Base-by-base conservation (phyloP, 306 rosid genomes). In the Acacia acuminata region DNA sequence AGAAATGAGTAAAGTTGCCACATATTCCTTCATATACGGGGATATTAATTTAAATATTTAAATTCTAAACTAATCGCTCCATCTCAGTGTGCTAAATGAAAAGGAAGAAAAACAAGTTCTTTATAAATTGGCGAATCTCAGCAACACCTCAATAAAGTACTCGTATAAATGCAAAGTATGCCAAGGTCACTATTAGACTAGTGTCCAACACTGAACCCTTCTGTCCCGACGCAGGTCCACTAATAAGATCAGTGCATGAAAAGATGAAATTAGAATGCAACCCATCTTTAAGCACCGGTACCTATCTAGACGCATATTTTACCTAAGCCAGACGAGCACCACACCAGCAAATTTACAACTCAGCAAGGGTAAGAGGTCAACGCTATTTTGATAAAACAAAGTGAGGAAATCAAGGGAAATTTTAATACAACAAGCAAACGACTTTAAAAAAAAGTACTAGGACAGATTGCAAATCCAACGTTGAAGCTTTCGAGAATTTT, bases 201-300 rank as follows among this genome's bases (percentile, higher is more conserved):
- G 80, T 85, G 76, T 78, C 76, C 82, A 71, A 82, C 63, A 85
- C 89, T 83, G 90, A 82, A 82, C 75, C 79, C 79, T 81, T 84
- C 88, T 82, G 90, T 85, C 83, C 80, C 86, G 43, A 87, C 75
- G 87, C 91, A 88, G 90, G 88, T 86, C 96, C 94, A 91, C 91
- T 85, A 72, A 25, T 76, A 64, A 64, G 86, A 81, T 82, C 87
- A 89, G 78, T 89, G 91, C 94, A 89, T 91, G 71, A 91, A 93
- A 91, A 90, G 94, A 86, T 86, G 93, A 82, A 90, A 87, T 82
- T 82, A 78, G 71, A 88, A 89, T 72, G 84, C 87, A 85, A 80
- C 84, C 78, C 75, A 86, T 90, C 91, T 84, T 84, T 86, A 86
- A 38, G 83, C 83, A 83, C 83, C 78, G 82, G 79, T 87, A 63